Base-by-base conservation (phyloP, 1,284 basidiomycete genomes). In the Ceratobasidium sp. region DNA sequence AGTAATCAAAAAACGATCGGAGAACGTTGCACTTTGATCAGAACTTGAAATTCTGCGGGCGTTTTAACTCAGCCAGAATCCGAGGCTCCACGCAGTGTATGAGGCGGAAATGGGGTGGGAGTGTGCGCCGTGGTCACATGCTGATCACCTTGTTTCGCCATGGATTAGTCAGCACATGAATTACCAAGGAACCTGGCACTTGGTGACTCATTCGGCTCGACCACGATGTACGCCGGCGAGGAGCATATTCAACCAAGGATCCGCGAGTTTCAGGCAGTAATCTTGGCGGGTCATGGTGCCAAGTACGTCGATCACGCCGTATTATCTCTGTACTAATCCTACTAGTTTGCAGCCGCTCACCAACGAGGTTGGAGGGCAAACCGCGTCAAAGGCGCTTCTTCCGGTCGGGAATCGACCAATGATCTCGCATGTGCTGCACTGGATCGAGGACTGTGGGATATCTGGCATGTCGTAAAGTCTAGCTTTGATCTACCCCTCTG, bases 391-490 rank as follows among this genome's bases (percentile, higher is more conserved):
- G 84, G 94, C 96, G 6, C 86, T 98, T 10, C 87, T 98, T 44
- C 94, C 96, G 1, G 90, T 98, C 55, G 95, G 91, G 40, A 97
- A 97, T 83, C 93, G 90, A 81, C 95, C 95, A 0, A 92, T 98
- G 86, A 88, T 98, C 80, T 94, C 96, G 83, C 94, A 95, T 82
- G 90, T 91, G 7, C 88, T 98, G 28, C 89, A 91, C 42, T 97
- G 96, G 95, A 86, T 98, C 40, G 94, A 97, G 81, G 91, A 94
- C 63, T 92, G 95, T 23, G 95, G 95, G 13, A 91, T 98, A 55
- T 91, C 90, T 87, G 96, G 97, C 94, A 79, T 33, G 33, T 33
- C 78, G 87, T 83, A 46, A 12, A 39, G 15, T 23, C 9, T 66
- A 80, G 64, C 68, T 61, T 78, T 39, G 77, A 66, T 33, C 33